Percentiles rank a stretch among this genome's conserved stretches.
Conservation (phyloP, 2,329 filamentous ascomycete genomes). For the Pseudopyrenochaeta lycopersici region DNA sequence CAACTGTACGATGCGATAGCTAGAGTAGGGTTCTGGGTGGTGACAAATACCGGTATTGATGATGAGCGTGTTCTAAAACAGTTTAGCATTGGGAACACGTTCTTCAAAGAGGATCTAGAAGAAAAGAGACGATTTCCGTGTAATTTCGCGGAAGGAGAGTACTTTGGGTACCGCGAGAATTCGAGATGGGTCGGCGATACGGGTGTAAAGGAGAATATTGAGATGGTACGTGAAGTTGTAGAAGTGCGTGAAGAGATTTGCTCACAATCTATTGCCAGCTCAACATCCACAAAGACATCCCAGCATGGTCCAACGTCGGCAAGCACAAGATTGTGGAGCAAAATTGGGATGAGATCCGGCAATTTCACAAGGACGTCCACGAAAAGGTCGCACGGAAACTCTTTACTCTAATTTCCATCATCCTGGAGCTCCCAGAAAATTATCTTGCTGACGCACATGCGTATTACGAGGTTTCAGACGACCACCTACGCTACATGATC, state of each 20-base stretch:
- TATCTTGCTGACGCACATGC: constrained; percentile 22
- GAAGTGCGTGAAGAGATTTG: constrained; percentile 4
- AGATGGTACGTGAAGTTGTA: constrained; percentile 33
- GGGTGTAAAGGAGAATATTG: constrained; percentile 49
- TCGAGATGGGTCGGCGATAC: constrained; percentile 48
- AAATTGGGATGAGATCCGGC: constrained; percentile 20
- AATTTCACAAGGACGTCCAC: constrained; percentile 35
- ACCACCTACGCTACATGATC: constrained; percentile 30
- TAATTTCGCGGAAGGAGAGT: constrained; percentile 23
- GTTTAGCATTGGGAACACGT: constrained; percentile 24
- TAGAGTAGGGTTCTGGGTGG: constrained; percentile 31
- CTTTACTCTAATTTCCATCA: constrained; percentile 51
- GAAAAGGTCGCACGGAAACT: constrained; percentile 51
- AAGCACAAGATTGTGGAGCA: constrained; percentile 15
- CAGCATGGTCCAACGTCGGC: constrained; percentile 12
- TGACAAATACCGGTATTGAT: constrained; percentile 28
- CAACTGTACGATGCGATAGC: constrained; percentile 28
- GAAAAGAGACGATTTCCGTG: constrained; percentile 23
- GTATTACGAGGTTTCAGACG: constrained; percentile 22
- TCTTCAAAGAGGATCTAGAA: constrained; percentile 23
- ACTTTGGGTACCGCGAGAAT: constrained; percentile 26
- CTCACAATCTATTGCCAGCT: constrained; percentile 14
- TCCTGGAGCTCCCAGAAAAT: constrained; percentile 28
- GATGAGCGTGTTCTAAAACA: constrained; percentile 21
- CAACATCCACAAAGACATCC: constrained; percentile 25